Evolutionary conservation across 495 filamentous ascomycete genomes (phyloP).

Genomic region (Annulohypoxylon nitens): DNA sequence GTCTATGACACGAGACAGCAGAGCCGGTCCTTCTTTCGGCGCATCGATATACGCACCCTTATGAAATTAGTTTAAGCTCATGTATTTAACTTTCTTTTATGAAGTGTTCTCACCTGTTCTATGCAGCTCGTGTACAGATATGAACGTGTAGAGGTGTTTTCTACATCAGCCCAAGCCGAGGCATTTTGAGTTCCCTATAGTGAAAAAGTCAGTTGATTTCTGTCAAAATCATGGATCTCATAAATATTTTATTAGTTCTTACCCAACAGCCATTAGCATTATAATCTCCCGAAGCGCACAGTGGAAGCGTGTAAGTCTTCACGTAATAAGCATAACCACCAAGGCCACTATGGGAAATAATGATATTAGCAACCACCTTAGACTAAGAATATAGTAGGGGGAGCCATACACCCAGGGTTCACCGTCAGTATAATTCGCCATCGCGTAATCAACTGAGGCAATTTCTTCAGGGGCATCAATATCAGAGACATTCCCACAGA

Average conservation of each 20-base stretch:
- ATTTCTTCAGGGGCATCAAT: conserved; percentile 58
- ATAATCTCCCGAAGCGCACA: conserved; percentile 57
- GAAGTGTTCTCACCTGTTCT: conserved; percentile 51
- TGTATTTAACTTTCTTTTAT: background rate
- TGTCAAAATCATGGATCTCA: background rate
- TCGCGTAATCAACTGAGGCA: conserved; percentile 55
- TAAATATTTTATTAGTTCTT: background rate
- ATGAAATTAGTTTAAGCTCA: background rate
- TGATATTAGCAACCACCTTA: conserved; percentile 6
- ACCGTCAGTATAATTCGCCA: conserved; percentile 61
- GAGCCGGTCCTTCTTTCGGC: conserved; percentile 54
- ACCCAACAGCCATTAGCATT: conserved; percentile 60
- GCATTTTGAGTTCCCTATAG: conserved; percentile 48
- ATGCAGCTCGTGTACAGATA: conserved; percentile 64
- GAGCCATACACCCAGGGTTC: conserved; percentile 59
- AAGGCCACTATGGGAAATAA: conserved; percentile 43
- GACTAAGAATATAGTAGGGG: background rate
- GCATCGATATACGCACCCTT: conserved; percentile 63
- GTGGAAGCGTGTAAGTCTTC: conserved; percentile 56
- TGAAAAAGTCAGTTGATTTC: background rate
- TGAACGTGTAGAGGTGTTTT: conserved; percentile 54
- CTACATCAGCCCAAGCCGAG: conserved; percentile 54
- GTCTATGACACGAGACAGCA: conserved; percentile 60
- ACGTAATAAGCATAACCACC: conserved; percentile 64
- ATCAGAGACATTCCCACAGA: conserved; percentile 64